phyloP scores from a whole-genome alignment of 2,329 filamentous ascomycete genomes.

The Cladophialophora bantiana region DNA sequence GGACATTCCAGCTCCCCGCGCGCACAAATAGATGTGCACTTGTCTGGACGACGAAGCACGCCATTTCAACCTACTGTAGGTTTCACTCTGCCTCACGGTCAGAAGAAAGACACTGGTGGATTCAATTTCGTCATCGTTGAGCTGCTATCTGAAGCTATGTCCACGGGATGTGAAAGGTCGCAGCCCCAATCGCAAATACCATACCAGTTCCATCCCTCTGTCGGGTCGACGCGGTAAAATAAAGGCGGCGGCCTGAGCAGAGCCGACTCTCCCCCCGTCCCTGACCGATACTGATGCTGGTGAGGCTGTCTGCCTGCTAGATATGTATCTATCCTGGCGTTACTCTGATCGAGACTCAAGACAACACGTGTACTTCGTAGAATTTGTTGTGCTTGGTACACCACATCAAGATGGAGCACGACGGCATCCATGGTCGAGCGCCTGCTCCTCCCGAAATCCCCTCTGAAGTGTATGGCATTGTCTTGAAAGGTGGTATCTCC shows the following conservation, averaged over 20 bases:
- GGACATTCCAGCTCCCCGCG: conserved; percentile 1
- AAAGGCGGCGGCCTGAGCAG: background rate
- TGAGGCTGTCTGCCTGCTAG: background rate
- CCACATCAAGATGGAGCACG: conserved; percentile 36
- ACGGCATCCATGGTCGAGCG: conserved; percentile 33
- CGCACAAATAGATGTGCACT: conserved; percentile 7
- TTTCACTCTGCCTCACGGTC: background rate
- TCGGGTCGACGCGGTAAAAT: background rate
- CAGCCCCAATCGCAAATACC: background rate
- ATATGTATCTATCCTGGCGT: conserved; percentile 12
- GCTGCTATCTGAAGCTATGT: background rate
- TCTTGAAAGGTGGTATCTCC: conserved; percentile 36
- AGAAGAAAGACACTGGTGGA: background rate
- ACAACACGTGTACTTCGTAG: conserved; percentile 35
- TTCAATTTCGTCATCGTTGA: conserved; percentile 1
- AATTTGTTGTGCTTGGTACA: conserved; percentile 33
- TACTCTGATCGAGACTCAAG: conserved; percentile 17
- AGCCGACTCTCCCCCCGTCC: background rate
- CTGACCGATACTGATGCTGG: background rate
- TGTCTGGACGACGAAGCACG: conserved; percentile 1
- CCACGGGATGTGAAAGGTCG: background rate
- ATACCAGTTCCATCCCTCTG: background rate
- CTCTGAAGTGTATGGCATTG: conserved; percentile 34
- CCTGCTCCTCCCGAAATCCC: conserved; percentile 22
- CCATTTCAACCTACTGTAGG: conserved; percentile 16